Evolutionary conservation across 805 yeast species (phyloP), one percentile per base, ranked within the genome.

Genomic region (Cyberlindnera lachancei): DNA sequence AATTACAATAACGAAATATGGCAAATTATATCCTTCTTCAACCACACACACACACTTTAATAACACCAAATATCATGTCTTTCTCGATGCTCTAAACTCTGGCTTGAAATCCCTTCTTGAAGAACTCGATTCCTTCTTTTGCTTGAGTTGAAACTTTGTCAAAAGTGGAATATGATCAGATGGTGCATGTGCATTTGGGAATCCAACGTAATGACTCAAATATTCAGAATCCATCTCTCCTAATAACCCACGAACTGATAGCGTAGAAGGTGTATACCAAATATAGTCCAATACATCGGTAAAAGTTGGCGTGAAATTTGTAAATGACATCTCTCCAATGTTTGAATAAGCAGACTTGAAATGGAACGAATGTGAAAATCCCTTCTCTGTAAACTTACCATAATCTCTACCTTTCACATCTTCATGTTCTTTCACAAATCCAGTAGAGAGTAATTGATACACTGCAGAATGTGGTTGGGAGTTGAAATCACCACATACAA

Each of bases 401-500:
- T 90, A 92, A 50, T 83, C 90, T 51, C 92, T 73, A 11, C 92
- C 94, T 22, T 73, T 75, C 53, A 88, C 64, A 58, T 92, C 98
- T 15, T 59, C 64, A 56, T 90, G 97, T 30, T 75, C 70, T 18
- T 75, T 68, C n/a, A 82, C 86, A 23, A 71, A 60, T 23, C 97
- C 95, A 21, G 80, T 78, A 21, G 92, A 74, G 48, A 92, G 72
- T 42, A 92, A 67, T 61, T 87, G 92, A 55, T 85, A 90, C 14
- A 92, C 99, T 3, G 97, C 98, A 42, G 94, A 80, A 48, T 81
- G 77, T 14, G 70, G 62, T 31, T 79, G 78, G 2, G 97, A 90
- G 59, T 92, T 92, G 65, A 87, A 88, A 64, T 92, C 98, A 56
- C 97, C 97, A 63, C 96, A 84, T 24, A 92, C 76, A 13, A 90